Evolutionary conservation across 148 eudicot species (phyloP).

Genomic region (Talinum fruticosum): DNA sequence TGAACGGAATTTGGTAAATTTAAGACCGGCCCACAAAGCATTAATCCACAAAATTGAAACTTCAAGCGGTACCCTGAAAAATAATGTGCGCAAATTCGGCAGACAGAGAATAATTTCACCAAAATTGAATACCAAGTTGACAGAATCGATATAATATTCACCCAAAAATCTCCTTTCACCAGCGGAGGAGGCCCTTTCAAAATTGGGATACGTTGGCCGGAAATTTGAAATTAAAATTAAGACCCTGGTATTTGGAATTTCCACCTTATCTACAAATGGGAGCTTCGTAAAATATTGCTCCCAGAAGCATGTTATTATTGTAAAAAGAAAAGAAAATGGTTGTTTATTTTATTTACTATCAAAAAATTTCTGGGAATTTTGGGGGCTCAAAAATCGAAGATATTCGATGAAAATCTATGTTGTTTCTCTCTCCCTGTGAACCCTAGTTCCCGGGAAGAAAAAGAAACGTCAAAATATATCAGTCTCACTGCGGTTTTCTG

Average conservation of each 20-base stretch:
- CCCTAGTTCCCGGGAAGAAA: not conserved
- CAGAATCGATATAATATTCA: not conserved
- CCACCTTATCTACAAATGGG: not conserved
- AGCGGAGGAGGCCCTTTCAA: not conserved
- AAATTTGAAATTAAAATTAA: not conserved
- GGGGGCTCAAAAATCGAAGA: slow-evolving; percentile 1
- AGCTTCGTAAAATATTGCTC: not conserved
- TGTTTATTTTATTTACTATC: not conserved
- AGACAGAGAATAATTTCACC: not conserved
- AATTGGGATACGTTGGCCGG: not conserved
- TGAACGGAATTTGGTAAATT: slow-evolving; percentile 15
- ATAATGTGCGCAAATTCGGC: not conserved
- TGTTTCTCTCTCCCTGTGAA: not conserved
- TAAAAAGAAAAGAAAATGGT: not conserved
- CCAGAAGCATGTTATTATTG: not conserved
- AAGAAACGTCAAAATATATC: not conserved
- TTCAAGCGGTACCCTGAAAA: not conserved
- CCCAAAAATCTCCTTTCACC: not conserved
- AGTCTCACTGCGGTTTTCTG: not conserved
- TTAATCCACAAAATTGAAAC: not conserved
- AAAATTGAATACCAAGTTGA: not conserved
- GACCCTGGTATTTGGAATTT: not conserved
- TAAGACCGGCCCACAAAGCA: slow-evolving; percentile 3
- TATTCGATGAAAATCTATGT: slow-evolving; percentile 13
- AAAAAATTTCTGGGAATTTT: slow-evolving; percentile 8